Percentiles rank a stretch among this genome's conserved stretches.
These are phyloP conservation scores for Piedraia hortae DNA, from an alignment of 2,329 filamentous ascomycete species.

Conservation along the genomic window DNA sequence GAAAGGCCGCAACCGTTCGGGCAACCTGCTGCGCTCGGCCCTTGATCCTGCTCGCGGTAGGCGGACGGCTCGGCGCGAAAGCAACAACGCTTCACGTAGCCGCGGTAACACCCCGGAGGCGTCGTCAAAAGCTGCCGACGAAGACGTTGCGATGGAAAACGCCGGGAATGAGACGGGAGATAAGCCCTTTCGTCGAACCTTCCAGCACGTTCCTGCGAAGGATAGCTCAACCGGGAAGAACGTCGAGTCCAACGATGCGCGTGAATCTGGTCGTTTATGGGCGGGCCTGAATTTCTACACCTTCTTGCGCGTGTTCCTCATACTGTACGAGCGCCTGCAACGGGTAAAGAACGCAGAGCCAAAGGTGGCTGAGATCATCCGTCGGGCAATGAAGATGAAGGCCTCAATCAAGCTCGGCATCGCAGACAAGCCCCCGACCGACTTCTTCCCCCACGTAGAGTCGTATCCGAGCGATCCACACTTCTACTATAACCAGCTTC, in stretches of 20 bases:
- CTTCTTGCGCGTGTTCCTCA: constrained; percentile 81
- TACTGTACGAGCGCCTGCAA: constrained; percentile 60
- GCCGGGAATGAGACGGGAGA: constrained; percentile 15
- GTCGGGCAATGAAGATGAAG: constrained; percentile 45
- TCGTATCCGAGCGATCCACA: constrained; percentile 21
- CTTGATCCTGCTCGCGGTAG: constrained; percentile 52
- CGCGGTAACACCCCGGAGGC: constrained; percentile 75
- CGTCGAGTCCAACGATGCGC: constrained; percentile 49
- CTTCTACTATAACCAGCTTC: constrained; percentile 62
- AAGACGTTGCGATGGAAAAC: constrained; percentile 35
- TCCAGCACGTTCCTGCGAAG: constrained; percentile 26
- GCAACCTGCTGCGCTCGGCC: constrained; percentile 51
- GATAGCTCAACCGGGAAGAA: constrained; percentile 31
- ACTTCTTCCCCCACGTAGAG: constrained; percentile 38
- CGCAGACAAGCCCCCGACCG: constrained; percentile 43
- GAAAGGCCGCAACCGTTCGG: constrained; percentile 29
- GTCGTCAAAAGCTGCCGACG: constrained; percentile 48
- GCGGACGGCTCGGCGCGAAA: constrained; percentile 47
- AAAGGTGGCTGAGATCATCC: constrained; percentile 45
- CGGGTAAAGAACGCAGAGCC: constrained; percentile 58
- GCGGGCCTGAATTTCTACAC: constrained; percentile 77
- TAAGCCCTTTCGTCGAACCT: constrained; percentile 36
- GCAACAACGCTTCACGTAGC: constrained; percentile 48
- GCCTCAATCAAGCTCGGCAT: constrained; percentile 64
- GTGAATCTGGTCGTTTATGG: constrained; percentile 69